phyloP scores from a whole-genome alignment of 2,329 filamentous ascomycete genomes.

The Aspergillus aculeatinus region DNA sequence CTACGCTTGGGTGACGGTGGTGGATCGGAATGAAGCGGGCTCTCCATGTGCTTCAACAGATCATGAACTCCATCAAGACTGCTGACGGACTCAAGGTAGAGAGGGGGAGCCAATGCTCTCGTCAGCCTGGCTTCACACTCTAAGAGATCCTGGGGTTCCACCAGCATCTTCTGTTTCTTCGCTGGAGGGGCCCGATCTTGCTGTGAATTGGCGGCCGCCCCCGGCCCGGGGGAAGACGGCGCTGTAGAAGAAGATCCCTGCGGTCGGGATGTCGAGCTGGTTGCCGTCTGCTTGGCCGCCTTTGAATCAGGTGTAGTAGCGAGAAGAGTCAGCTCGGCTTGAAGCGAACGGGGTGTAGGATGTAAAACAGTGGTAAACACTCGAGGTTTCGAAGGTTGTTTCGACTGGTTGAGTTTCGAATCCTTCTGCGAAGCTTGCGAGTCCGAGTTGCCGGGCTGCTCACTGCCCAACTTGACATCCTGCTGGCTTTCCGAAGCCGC shows the following conservation, averaged over 20 bases:
- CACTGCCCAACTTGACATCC: conserved; percentile 22
- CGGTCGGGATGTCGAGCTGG: conserved; percentile 42
- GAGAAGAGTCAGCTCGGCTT: conserved; percentile 74
- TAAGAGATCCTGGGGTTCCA: conserved; percentile 71
- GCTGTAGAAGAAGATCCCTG: conserved; percentile 42
- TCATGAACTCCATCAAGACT: conserved; percentile 67
- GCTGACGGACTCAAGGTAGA: conserved; percentile 75
- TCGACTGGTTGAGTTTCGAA: conserved; percentile 48
- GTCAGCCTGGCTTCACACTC: conserved; percentile 75
- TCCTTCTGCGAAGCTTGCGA: conserved; percentile 59
- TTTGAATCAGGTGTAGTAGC: conserved; percentile 66
- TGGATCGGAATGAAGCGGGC: conserved; percentile 73
- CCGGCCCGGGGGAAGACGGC: conserved; percentile 69
- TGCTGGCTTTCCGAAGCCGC: conserved; percentile 22
- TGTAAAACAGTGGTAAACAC: conserved; percentile 79
- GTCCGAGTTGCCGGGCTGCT: conserved; percentile 50
- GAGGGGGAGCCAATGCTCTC: conserved; percentile 68
- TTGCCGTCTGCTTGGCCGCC: conserved; percentile 47
- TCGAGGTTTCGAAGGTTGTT: conserved; percentile 54
- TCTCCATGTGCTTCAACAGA: conserved; percentile 68
- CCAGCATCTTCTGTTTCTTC: conserved; percentile 72
- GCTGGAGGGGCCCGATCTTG: conserved; percentile 54
- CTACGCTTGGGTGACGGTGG: conserved; percentile 83
- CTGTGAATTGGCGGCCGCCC: conserved; percentile 62
- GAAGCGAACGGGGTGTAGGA: conserved; percentile 73